Evolutionary conservation across 2,329 filamentous ascomycete genomes (phyloP), one percentile per base, ranked within the genome.

Genomic region (Amphichorda felina): DNA sequence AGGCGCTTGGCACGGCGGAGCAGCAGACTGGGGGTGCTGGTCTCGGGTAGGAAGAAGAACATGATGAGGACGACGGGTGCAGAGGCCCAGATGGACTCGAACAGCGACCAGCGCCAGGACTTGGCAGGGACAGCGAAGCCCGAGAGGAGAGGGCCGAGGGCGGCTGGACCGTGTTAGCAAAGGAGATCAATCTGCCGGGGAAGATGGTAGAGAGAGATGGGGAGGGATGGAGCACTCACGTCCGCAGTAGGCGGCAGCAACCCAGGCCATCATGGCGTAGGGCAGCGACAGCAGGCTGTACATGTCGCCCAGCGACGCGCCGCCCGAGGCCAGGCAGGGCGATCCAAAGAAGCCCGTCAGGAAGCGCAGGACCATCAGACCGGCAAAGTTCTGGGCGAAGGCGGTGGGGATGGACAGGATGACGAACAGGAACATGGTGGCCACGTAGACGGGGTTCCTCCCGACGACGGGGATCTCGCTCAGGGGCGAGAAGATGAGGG

Each of bases 391-490:
- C 30, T 69, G 55, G 4, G 73, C 73, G 0, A 83, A 51, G 0
- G 76, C 73, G 0, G 77, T 72, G 0, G 79, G 78, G 13, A 84
- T 66, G 5, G 69, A 73, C 9, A 85, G 54, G 40, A 83, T 66
- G 33, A 80, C 72, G 50, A 83, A 85, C 19, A 84, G 59, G 39
- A 70, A 69, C 59, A 84, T 79, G 8, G 78, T 79, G 43, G 71
- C 51, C 25, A 81, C 69, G 53, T 85, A 85, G 5, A 79, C 70
- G 1, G 73, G 72, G 45, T 78, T 83, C 6, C 80, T 66, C 3
- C 81, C 80, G 34, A 84, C 68, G 31, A 65, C 50, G 0, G 79
- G 76, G 16, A 84, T 72, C 55, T 85, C 80, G 33, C 65, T 71
- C 29, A 84, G 54, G 0, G 80, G 80, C 0, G 74, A 75, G 55